Evolutionary conservation across 2,329 filamentous ascomycete species (phyloP).

Genomic region (Truncatella angustata): DNA sequence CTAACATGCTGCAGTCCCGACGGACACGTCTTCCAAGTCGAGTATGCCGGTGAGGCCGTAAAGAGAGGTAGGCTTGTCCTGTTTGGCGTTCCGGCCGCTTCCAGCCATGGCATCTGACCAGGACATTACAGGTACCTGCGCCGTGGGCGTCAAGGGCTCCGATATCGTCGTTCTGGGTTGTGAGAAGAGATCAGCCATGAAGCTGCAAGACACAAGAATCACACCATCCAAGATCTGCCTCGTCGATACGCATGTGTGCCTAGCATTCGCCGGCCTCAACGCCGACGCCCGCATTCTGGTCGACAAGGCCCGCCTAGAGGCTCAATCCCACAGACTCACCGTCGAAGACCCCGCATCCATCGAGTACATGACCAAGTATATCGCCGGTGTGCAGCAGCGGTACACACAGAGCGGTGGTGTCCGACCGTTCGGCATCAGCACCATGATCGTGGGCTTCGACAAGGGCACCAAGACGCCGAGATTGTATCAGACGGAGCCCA

Average conservation of each 20-base stretch:
- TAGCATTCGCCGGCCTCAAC: constrained; percentile 96
- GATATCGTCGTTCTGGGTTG: constrained; percentile 96
- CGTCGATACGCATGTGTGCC: constrained; percentile 91
- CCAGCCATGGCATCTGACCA: constrained; percentile 9
- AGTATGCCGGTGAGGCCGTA: constrained; percentile 98
- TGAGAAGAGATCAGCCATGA: constrained; percentile 99
- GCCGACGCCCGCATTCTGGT: constrained; percentile 97
- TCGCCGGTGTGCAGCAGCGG: constrained; percentile 95
- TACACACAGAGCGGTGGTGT: constrained; percentile 99
- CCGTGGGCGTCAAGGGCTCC: constrained; percentile 92
- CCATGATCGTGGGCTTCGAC: constrained; percentile 97
- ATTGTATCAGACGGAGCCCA: constrained; percentile 98
- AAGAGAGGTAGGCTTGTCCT: constrained; percentile 72
- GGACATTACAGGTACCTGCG: constrained; percentile 77
- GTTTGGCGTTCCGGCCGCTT: background rate
- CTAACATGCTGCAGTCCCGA: constrained; percentile 75
- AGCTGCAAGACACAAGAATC: constrained; percentile 98
- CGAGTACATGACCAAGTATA: constrained; percentile 99
- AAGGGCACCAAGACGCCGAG: constrained; percentile 84
- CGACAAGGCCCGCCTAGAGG: constrained; percentile 96
- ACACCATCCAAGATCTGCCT: constrained; percentile 98
- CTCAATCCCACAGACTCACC: constrained; percentile 93
- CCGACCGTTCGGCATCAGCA: constrained; percentile 97
- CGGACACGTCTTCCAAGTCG: constrained; percentile 99
- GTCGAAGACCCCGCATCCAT: constrained; percentile 97